Base-by-base conservation (phyloP, 2,329 filamentous ascomycete species). In the Hymenoscyphus albidus region DNA sequence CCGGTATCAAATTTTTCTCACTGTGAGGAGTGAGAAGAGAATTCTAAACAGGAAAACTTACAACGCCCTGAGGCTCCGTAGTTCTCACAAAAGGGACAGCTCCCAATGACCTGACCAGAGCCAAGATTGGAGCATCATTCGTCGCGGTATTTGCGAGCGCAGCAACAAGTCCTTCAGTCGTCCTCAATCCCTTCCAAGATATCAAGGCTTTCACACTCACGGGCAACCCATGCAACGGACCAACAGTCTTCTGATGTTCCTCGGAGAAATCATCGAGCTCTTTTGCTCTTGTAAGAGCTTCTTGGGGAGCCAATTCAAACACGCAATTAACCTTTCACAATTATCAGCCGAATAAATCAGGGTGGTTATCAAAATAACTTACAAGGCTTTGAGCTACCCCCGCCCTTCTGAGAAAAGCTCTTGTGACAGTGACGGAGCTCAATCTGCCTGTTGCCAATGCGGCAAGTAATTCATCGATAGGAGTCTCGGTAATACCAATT, bases 61-160 rank as follows among this genome's bases (percentile, higher is more conserved):
- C 77, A 67, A 78, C 78, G 65, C 85, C 82, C 65, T 85, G 82
- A 1, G 88, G 87, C 1, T 90, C 78, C 68, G 89, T 90, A 1
- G 88, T 90, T 75, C 90, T 90, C 65, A 84, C 81, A 66, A 89
- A 88, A 32, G 88, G 77, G 0, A 91, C 79, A 1, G 78, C 78
- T 1, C 82, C 83, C 4, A 64, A 62, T 16, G 64, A 64, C 32
- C 63, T 61, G 14, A 65, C 18, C 12, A 61, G 31, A 2, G 39
- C 59, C 14, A 68, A 55, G 2, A 68, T 42, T 13, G 61, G 54
- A 18, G 67, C 61, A 58, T 68, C 67, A 48, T 64, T 59, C n/a
- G 63, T 54, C 18, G 61, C 59, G 1, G 63, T 54, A 22, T 62
- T 62, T 13, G 61, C 62, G 10, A 68, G 35, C 51, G 62, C 62